Percentiles rank a stretch among this genome's conserved stretches.
These are phyloP conservation scores for Serendipita sp. DNA, from an alignment of 768 basidiomycete genomes.

Conservation along the genomic window DNA sequence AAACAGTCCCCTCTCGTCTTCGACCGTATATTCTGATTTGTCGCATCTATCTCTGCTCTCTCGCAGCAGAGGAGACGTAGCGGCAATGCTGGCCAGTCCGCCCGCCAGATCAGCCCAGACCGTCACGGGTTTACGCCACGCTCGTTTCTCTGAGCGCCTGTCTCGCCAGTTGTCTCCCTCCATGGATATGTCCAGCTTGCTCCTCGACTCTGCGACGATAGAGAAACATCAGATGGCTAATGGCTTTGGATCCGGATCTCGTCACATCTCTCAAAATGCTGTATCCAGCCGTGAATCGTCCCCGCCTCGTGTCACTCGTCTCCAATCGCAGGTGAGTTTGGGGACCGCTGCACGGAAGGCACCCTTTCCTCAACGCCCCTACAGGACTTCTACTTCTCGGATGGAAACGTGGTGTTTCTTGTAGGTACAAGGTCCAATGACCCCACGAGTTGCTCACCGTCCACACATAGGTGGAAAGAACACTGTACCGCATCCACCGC, in stretches of 20 bases:
- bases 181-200: not conserved
- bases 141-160: not conserved
- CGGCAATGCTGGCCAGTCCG: conserved; percentile 1
- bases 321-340: not conserved
- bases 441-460: not conserved
- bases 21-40: not conserved
- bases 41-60: conserved; percentile 1
- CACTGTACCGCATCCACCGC: conserved; percentile 2
- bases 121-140: not conserved
- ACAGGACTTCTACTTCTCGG: not conserved
- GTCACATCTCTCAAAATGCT: not conserved
- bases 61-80: not conserved
- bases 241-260: conserved; percentile 1
- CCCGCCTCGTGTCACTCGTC: not conserved
- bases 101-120: not conserved
- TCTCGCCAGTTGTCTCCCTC: not conserved
- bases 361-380: not conserved
- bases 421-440: not conserved
- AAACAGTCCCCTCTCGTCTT: not conserved
- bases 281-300: not conserved
- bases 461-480: not conserved
- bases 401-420: not conserved
- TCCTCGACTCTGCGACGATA: not conserved
- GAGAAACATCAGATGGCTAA: conserved; percentile 1
- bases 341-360: not conserved